Base-by-base conservation (phyloP, 2,329 filamentous ascomycete genomes). In the Pleurostoma richardsiae region DNA sequence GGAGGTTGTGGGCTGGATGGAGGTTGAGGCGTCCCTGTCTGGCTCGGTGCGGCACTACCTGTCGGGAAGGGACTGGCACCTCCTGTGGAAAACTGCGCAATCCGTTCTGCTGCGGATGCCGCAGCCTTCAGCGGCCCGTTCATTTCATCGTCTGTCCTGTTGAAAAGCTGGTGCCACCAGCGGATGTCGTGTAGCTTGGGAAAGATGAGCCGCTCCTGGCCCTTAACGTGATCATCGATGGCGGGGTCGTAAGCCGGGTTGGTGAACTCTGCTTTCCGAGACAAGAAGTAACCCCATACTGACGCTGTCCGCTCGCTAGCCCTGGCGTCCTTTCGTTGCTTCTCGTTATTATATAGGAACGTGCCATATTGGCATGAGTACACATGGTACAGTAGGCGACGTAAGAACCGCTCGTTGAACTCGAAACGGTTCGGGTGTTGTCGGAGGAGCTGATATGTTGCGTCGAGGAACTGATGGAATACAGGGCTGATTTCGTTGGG, bases 321-420 rank as follows among this genome's bases (percentile, higher is more conserved):
- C 29, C 74, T 76, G 27, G 81, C 78, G 40, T 94, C 86, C 11
- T 81, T 72, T 4, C 94, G 84, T 58, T 96, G 88, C 59, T 90
- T 94, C 64, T 99, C 94, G 47, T 83, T 95, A 68, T 99, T 96
- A 67, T 88, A 96, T 4, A 99, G 75, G 63, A 99, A 99, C 0
- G 92, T 96, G 41, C 94, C 94, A 53, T 96, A 99, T 63, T 99
- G 94, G 55, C 91, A 96, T 1, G 92, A 92, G 62, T 97, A 92
- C 2, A 95, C 78, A 63, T 99, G 94, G 61, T 97, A 99, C 2
- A 97, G 74, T 3, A 99, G 73, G 26, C 94, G 83, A 29, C 90
- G 80, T 5, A 99, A 71, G 65, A 99, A 97, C 4, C 92, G 83
- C 63, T 97, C 94, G 56, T 95, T 97, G 68, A 90, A 99, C 64